A percentile compares a stretch with the other conserved stretches of the same genome.
These are phyloP conservation scores for Thuidium tamariscinum DNA, from an alignment of 225 moss, liverwort and hornwort genomes.

Conservation along the genomic window DNA sequence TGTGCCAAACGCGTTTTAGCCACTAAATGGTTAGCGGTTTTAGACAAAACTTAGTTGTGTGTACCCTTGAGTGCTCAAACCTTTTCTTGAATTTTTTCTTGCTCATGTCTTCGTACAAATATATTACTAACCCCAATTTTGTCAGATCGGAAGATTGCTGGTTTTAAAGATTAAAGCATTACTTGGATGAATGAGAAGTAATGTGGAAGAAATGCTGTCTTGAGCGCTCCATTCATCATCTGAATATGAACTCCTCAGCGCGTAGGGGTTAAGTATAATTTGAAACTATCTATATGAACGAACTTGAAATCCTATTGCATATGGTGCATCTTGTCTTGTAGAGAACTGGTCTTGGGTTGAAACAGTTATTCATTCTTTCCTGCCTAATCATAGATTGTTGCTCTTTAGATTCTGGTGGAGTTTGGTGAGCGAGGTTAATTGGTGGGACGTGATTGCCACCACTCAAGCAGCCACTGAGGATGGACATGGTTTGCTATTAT, in stretches of 20 bases:
- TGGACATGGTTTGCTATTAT: conserved; percentile 45
- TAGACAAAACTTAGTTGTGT: background rate
- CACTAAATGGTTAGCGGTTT: background rate
- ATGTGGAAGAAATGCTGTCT: background rate
- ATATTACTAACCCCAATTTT: background rate
- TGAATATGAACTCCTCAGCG: background rate
- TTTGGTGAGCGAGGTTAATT: conserved; percentile 78
- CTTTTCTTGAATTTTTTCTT: background rate
- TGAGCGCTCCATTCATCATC: background rate
- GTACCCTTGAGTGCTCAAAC: background rate
- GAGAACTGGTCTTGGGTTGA: background rate
- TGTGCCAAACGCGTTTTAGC: background rate
- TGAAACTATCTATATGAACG: background rate
- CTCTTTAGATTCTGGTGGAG: conserved; percentile 91
- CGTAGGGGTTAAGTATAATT: background rate
- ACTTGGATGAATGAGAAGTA: background rate
- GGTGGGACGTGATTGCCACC: conserved; percentile 94
- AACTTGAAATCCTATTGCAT: background rate
- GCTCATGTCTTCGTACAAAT: background rate
- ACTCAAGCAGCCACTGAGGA: conserved; percentile 71
- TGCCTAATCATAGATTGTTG: background rate
- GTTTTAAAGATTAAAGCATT: background rate
- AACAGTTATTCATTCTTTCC: background rate
- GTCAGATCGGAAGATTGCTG: background rate
- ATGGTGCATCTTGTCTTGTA: background rate